Base-by-base conservation (phyloP, 768 basidiomycete genomes). In the Mycena sanguinolenta region DNA sequence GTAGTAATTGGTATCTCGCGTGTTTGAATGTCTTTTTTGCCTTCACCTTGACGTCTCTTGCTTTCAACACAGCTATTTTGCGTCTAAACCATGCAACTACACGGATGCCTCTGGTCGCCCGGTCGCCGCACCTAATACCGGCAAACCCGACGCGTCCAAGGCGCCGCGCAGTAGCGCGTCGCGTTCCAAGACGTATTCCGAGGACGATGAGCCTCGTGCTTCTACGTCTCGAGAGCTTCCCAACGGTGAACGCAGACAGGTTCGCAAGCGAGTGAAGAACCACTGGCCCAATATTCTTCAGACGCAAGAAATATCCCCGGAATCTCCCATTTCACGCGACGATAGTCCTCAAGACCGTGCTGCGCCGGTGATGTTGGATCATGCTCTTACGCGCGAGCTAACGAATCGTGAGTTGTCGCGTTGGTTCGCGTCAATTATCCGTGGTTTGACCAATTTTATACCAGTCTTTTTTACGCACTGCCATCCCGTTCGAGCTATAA, bases 401-500 rank as follows among this genome's bases (percentile, higher is more conserved):
- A 91, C 92, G 38, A 92, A 92, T 77, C 83, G 92, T 92, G 78
- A 77, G 91, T 82, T 52, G 27, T 42, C 69, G 65, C 58, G 71
- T 62, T 10, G 32, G 6, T 74, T 49, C 67, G 44, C 58, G 53
- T 55, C 61, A 60, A 46, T 12, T 17, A 32, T 49, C 16, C 44
- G 30, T 5, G 21, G 13, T n/a, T 58, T 58, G 27, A 60, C 63
- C 55, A 64, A 63, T 38, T 36, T 50, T 55, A 58, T 39, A 58
- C 46, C 74, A 95, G 93, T 95, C 13, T 95, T 95, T 79, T 95
- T 95, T 78, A 86, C 94, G 28, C 92, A 92, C 77, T 91, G 91
- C 73, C 92, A 95, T 76, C 94, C 94, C 27, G 89, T 90, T 70
- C 88, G 91, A 42, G 86, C 90, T 74, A 85, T 95, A 69, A 87